Base-by-base conservation (phyloP, 2,329 filamentous ascomycete genomes). In the Calonectria pseudoreteaudii region DNA sequence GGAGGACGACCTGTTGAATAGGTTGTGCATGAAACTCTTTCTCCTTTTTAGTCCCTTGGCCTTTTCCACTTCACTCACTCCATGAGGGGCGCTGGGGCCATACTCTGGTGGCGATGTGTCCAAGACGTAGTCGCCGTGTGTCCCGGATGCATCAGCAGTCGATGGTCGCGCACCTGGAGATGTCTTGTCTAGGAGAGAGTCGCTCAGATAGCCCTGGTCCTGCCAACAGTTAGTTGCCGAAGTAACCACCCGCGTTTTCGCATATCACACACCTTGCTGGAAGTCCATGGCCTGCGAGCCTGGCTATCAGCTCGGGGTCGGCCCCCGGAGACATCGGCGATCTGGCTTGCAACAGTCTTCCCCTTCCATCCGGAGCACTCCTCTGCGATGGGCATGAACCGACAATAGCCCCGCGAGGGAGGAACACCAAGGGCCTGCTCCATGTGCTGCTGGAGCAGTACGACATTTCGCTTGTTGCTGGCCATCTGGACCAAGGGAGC, bases 401-500 rank as follows among this genome's bases (percentile, higher is more conserved):
- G 91, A 70, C 98, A 85, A 41, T 95, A 88, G 1, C 95, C 95
- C 49, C 94, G 90, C 1, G 90, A 87, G 0, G 92, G 84, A 0
- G 88, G 80, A 3, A 98, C 94, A 2, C 91, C 90, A 0, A 98
- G 87, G 0, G 92, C 88, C 30, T 95, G 93, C 18, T 92, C 88
- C 83, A 98, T 90, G 82, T 94, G 93, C n/a, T 87, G 88, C 81
- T 97, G 94, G 4, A 97, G 90, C 23, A 97, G 85, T n/a, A 90
- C 88, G 1, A 94, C 92, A 83, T 96, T 97, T 75, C 95, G 91
- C 82, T 94, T 94, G 85, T 98, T 98, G 67, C 91, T 94, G 4
- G 92, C 90, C 0, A 94, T 91, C 74, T 93, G 92, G 2, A 97
- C 86, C 76, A 94, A 90, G 14, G 88, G 88, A 1, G 93, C 89